These are phyloP conservation scores for barrel medic (Medicago truncatula) DNA, from an alignment of 306 rosid species.

Conservation along the genomic window MtrunA17r5.0-ANR NC_053048.1:43882001-43882500, in stretches of 20 bases:
- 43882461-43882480: neutral
- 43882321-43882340: too few species aligned
- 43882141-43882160: neutral
- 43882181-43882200: neutral
- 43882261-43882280: too few species aligned
- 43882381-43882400: neutral
- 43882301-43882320: too few species aligned
- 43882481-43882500: neutral
- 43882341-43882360: too few species aligned
- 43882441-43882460: neutral
- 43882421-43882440: neutral
- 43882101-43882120: constrained; percentile 19
- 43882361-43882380: neutral
- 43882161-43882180: too few species aligned
- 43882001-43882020: constrained; percentile 30
- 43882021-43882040: constrained; percentile 25
- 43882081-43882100: constrained; percentile 21
- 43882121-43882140: neutral
- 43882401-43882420: neutral
- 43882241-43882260: too few species aligned
- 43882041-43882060: constrained; percentile 1
- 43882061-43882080: constrained; percentile 19
- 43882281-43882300: too few species aligned
- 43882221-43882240: neutral
- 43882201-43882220: neutral